Conservation (phyloP, 495 filamentous ascomycete genomes). For the Xylaria acuta region DNA sequence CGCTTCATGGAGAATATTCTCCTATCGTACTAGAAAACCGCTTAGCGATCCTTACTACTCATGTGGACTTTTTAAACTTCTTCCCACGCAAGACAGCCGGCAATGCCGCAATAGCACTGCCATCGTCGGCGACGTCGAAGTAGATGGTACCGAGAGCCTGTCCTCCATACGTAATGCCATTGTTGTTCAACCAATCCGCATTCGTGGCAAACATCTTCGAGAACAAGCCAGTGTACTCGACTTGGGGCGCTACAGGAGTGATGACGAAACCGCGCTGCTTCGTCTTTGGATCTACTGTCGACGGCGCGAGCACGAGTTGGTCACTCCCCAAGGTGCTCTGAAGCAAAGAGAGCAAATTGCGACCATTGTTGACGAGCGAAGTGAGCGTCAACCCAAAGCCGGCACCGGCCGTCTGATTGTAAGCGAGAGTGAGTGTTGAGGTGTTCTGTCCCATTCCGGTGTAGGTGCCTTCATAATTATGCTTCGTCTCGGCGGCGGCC, state of each 20-base stretch:
- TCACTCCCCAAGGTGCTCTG: slow-evolving; percentile 12
- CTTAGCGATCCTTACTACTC: background rate
- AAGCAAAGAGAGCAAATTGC: slow-evolving; percentile 35
- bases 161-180: slow-evolving; percentile 38
- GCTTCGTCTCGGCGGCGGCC: slow-evolving; percentile 39
- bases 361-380: slow-evolving; percentile 48
- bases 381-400: slow-evolving; percentile 42
- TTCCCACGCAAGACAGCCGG: slow-evolving; percentile 33
- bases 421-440: slow-evolving; percentile 40
- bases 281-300: slow-evolving; percentile 30
- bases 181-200: slow-evolving; percentile 38
- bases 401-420: slow-evolving; percentile 31
- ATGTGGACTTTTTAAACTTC: slow-evolving; percentile 29
- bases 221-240: slow-evolving; percentile 30
- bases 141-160: slow-evolving; percentile 42
- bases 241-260: slow-evolving; percentile 14
- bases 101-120: slow-evolving; percentile 40
- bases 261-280: slow-evolving; percentile 35
- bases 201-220: slow-evolving; percentile 26
- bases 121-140: slow-evolving; percentile 43
- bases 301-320: slow-evolving; percentile 40
- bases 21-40: background rate
- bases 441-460: slow-evolving; percentile 33
- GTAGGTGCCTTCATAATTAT: slow-evolving; percentile 43
- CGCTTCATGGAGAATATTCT: background rate